These are phyloP conservation scores for Candida ficus DNA, from an alignment of 805 yeast species.

Conservation along the genomic window DNA sequence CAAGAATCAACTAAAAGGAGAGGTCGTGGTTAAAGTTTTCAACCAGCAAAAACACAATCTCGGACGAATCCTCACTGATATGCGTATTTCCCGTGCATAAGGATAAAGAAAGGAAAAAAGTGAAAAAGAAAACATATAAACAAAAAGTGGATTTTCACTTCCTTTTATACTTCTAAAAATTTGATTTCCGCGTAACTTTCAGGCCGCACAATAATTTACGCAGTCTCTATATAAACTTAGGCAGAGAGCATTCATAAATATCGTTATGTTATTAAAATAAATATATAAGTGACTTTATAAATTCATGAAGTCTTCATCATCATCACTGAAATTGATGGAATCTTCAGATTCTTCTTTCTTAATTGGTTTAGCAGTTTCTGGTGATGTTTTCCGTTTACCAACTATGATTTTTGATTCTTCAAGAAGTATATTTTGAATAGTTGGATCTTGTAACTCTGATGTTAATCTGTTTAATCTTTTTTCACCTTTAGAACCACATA, in stretches of 20 bases:
- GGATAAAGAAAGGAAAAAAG: slow-evolving; percentile 51
- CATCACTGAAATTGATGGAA: slow-evolving; percentile 9
- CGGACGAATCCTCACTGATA: slow-evolving; percentile 99
- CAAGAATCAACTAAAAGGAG: slow-evolving; percentile 66
- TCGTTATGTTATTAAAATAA: background rate
- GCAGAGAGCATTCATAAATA: background rate
- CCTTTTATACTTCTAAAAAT: background rate
- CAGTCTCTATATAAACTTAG: background rate
- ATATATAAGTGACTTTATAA: slow-evolving; percentile 3
- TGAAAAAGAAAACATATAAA: background rate
- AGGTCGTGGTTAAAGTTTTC: slow-evolving; percentile 98
- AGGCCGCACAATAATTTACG: background rate
- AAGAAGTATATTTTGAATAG: background rate
- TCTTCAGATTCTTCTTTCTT: background rate
- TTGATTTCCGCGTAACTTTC: background rate
- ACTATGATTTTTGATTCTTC: slow-evolving; percentile 1
- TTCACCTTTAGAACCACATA: slow-evolving; percentile 6
- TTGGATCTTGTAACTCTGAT: slow-evolving; percentile 3
- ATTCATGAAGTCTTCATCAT: slow-evolving; percentile 15
- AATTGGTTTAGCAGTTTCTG: background rate
- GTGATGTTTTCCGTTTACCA: background rate
- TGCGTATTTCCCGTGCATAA: slow-evolving; percentile 99
- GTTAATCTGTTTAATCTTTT: slow-evolving; percentile 12
- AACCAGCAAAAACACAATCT: slow-evolving; percentile 99
- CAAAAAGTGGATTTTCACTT: background rate